Base-by-base conservation (phyloP, 2,329 filamentous ascomycete species). In the Alternaria triticina region DNA sequence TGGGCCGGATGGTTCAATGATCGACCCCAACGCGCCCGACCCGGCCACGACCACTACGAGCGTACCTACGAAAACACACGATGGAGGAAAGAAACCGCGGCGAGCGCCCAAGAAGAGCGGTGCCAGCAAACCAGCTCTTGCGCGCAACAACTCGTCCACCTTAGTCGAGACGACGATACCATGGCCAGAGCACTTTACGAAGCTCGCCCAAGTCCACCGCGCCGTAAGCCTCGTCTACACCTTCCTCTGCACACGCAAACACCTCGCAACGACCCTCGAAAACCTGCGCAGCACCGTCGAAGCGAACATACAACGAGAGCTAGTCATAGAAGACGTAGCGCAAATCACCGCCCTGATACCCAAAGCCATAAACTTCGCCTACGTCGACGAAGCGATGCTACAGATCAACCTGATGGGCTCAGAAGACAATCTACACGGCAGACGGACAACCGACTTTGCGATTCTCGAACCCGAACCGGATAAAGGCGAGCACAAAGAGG, bases 151-250 rank as follows among this genome's bases (percentile, higher is more conserved):
- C 44, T 86, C 85, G 3, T 87, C 85, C 3, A 82, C 78, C 8
- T 64, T 85, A 0, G 80, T 87, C n/a, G 84, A 87, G 67, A 80
- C 83, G 1, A 77, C 84, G 2, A 82, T 86, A 54, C 85, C 86
- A 45, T 97, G 95, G 94, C 94, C 94, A 1, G 85, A 88, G 1
- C 84, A 86, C 49, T 92, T 98, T 78, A 90, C 88, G 60, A 83
- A 85, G 45, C 85, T 98, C 9, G 89, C 91, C 25, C 89, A 90
- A 77, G 91, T 90, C 0, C 92, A 98, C 77, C 88, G 89, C 64
- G 95, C 96, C 1, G 82, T 99, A 63, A 99, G 97, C 72, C 82
- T 98, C 2, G 93, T 98, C 1, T 97, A 93, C 73, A 98, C 96
- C 0, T 98, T 99, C 76, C 97, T 93, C 82, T 96, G 90, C 76